These are phyloP conservation scores for Psilocybe azurescens DNA, from an alignment of 768 basidiomycete species.

Conservation along the genomic window DNA sequence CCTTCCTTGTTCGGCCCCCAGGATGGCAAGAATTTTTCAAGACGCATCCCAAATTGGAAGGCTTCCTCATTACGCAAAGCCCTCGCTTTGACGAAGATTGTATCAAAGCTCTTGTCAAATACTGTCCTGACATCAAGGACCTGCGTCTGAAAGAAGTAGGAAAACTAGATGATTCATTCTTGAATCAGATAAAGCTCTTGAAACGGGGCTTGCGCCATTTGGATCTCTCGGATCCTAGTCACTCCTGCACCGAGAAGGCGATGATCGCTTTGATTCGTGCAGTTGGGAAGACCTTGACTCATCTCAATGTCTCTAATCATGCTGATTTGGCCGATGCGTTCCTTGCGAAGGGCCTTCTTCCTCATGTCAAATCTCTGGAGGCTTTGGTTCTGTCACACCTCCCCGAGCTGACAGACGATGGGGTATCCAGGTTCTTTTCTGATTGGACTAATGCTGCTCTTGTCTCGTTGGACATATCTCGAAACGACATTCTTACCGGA, in stretches of 20 bases:
- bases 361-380: constrained; percentile 50
- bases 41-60: constrained; percentile 63
- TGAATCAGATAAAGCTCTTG: constrained; percentile 55
- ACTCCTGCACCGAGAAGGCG: constrained; percentile 59
- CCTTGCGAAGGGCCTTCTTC: constrained; percentile 63
- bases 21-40: constrained; percentile 82
- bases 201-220: constrained; percentile 51
- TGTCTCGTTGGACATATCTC: constrained; percentile 59
- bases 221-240: constrained; percentile 70
- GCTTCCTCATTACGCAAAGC: constrained; percentile 83
- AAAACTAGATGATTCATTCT: constrained; percentile 67
- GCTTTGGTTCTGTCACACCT: constrained; percentile 61
- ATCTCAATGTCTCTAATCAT: constrained; percentile 78
- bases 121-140: constrained; percentile 57
- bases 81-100: constrained; percentile 84
- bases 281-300: constrained; percentile 59
- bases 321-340: constrained; percentile 61
- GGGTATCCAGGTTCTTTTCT: constrained; percentile 72
- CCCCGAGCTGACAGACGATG: constrained; percentile 69
- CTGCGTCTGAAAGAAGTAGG: constrained; percentile 84
- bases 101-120: constrained; percentile 61
- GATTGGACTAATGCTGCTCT: constrained; percentile 59
- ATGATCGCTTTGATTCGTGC: constrained; percentile 58
- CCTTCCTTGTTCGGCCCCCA: constrained; percentile 77
- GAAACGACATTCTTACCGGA: constrained; percentile 59